Evolutionary conservation across 257 asterid species (phyloP).

Genomic region (Nicotiana tabacum): DNA sequence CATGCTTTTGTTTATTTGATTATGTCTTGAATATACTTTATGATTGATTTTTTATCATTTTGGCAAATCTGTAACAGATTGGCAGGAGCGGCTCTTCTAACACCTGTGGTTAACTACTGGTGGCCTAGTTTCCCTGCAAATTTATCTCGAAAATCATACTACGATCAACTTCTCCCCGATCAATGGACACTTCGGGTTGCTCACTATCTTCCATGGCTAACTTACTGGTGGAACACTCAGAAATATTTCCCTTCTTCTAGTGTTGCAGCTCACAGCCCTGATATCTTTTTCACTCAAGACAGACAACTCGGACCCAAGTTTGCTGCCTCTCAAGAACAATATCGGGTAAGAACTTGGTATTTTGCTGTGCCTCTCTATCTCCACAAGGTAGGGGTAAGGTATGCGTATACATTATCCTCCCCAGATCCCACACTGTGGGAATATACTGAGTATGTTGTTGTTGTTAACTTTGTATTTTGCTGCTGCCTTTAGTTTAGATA

Average conservation of each 20-base stretch:
- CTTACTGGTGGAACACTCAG: constrained; percentile 4
- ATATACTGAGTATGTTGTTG: too few species aligned
- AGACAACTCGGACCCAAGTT: background rate
- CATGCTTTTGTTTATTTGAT: too few species aligned
- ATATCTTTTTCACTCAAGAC: background rate
- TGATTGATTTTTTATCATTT: background rate
- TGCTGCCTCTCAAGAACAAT: background rate
- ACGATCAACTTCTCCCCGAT: background rate
- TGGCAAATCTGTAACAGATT: background rate
- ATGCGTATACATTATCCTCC: too few species aligned
- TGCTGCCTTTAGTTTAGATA: background rate
- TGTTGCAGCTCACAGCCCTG: constrained; percentile 5
- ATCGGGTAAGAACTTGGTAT: background rate
- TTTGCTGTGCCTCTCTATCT: too few species aligned
- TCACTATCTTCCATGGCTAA: background rate
- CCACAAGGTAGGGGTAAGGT: too few species aligned
- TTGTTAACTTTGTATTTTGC: too few species aligned
- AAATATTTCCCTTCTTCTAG: constrained; percentile 3
- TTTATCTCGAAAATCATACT: background rate
- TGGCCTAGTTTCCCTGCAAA: constrained; percentile 9
- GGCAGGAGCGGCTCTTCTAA: background rate
- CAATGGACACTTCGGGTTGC: constrained; percentile 2
- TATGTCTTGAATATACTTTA: too few species aligned
- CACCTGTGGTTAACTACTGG: background rate
- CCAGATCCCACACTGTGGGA: too few species aligned